A percentile compares a stretch with the other conserved stretches of the same genome.
These are phyloP conservation scores for Silene coronaria DNA, from an alignment of 179 eudicot genomes.

Conservation along the genomic window DNA sequence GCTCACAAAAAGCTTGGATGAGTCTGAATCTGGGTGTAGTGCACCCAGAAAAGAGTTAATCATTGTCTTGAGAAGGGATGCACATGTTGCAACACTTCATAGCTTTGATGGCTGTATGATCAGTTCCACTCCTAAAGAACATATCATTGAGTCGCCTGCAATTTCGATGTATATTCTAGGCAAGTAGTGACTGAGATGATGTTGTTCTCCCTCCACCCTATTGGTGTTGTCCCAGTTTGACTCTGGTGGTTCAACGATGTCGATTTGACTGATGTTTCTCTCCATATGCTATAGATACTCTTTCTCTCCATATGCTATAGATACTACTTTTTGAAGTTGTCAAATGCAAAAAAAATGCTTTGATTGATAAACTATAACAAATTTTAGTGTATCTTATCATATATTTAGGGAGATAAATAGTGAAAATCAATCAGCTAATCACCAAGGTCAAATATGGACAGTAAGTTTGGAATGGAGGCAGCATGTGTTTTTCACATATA, in stretches of 20 bases:
- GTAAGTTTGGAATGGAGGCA: not conserved
- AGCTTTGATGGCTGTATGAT: slow-evolving; percentile 44
- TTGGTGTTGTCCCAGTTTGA: not conserved
- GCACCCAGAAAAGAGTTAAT: slow-evolving; percentile 40
- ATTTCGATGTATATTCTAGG: slow-evolving; percentile 69
- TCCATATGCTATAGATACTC: not conserved
- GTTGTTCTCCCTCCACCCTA: not conserved
- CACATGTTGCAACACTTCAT: slow-evolving; percentile 42
- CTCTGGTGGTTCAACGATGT: not conserved
- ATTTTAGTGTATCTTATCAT: not conserved
- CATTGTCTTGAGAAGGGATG: slow-evolving; percentile 51
- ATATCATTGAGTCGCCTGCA: slow-evolving; percentile 46
- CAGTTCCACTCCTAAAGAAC: slow-evolving; percentile 39
- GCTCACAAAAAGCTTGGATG: slow-evolving; percentile 31
- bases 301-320: not conserved
- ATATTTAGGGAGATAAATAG: not conserved
- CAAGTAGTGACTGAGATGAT: slow-evolving; percentile 29
- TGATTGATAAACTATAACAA: not conserved
- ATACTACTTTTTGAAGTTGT: not conserved
- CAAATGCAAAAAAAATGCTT: not conserved
- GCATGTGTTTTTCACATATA: slow-evolving; percentile 1
- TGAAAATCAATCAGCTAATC: not conserved
- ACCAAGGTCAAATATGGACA: not conserved
- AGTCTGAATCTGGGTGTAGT: slow-evolving; percentile 28
- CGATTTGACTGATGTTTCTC: not conserved